Evolutionary conservation across 2,329 filamentous ascomycete genomes (phyloP), one percentile per base, ranked within the genome.

Genomic region (Botryotinia narcissicola): DNA sequence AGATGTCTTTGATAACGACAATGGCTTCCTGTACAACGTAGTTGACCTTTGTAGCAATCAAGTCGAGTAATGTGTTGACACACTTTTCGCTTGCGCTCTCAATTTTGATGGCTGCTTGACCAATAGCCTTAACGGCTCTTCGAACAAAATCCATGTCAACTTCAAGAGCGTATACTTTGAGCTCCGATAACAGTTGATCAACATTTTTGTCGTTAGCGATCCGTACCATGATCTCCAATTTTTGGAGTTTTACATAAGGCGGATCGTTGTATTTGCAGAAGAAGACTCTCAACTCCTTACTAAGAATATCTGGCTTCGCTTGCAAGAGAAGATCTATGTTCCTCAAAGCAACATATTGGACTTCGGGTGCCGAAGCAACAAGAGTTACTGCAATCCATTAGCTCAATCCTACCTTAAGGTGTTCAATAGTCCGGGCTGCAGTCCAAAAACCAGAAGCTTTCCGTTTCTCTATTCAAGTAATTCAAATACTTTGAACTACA

Each of bases 231-330:
- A 98, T 98, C 82, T 99, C 96, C 68, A 99, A 89, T 82, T 99
- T 99, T 81, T 97, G 93, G 74, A 99, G 90, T 83, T 99, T 99
- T 79, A 99, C 91, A 82, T 99, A 99, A 35, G 94, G 94, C 2
- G 96, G 95, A 79, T 99, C 96, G 81, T 98, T 98, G 85, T 99
- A 99, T 84, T 99, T 99, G 91, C 96, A 99, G 85, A 99, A 99
- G 85, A 99, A 99, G 14, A 99, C 96, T 62, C 96, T 90, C 80
- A 99, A 90, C 83, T 99, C 96, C 83, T 98, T 98, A 86, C 93
- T 97, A 16, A 99, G 87, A 73, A 99, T 98, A 78, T 97, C 95
- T 18, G 96, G 94, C 82, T 98, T 95, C 78, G 97, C 96, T 83
- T 99, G 96, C 40, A 99, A 87, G 9, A 99, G 87, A 48, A 99